Conservation (phyloP, 1,284 basidiomycete species). For the Mycena sp. region DNA sequence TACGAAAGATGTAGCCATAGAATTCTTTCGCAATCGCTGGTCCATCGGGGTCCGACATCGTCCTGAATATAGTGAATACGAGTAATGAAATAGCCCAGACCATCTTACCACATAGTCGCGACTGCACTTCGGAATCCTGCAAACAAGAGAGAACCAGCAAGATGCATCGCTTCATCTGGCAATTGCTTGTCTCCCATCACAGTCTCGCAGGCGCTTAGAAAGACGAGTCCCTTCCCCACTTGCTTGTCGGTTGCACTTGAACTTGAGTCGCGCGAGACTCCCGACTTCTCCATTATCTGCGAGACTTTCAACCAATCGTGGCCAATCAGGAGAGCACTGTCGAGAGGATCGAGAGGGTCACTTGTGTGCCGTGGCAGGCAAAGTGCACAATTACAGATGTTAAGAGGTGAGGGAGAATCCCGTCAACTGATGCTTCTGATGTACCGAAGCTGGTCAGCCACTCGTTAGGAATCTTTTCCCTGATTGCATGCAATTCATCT, state of each 20-base stretch:
- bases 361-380: conserved; percentile 31
- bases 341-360: conserved; percentile 17
- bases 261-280: too few species aligned
- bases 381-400: conserved; percentile 25
- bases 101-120: conserved; percentile 36
- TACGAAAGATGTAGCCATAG: background rate
- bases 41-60: background rate
- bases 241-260: too few species aligned
- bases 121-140: conserved; percentile 28
- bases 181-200: conserved; percentile 22
- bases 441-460: background rate
- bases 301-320: conserved; percentile 23
- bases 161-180: conserved; percentile 32
- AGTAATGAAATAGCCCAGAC: too few species aligned
- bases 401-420: conserved; percentile 10
- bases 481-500: background rate
- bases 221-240: conserved; percentile 8
- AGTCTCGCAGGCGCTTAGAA: conserved; percentile 30
- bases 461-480: background rate
- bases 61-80: background rate
- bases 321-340: conserved; percentile 24
- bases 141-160: conserved; percentile 26
- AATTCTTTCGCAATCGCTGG: background rate
- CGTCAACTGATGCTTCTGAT: conserved; percentile 13
- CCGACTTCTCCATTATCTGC: conserved; percentile 1